phyloP scores from a whole-genome alignment of 2,329 filamentous ascomycete genomes.

The Ophiosphaerella herpotricha region DNA sequence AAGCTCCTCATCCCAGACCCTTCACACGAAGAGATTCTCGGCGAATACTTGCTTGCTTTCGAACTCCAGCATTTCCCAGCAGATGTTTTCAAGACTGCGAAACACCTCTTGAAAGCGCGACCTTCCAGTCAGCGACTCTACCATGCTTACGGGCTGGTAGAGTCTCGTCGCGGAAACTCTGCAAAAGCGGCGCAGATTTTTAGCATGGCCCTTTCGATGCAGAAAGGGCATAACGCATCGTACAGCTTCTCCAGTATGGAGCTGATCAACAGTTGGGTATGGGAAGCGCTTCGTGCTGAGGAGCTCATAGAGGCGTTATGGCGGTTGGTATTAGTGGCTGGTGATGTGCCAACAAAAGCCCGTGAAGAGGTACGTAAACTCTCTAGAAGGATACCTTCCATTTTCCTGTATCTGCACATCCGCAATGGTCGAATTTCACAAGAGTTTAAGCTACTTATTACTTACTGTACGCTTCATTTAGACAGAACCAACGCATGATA shows the following conservation, averaged over 20 bases:
- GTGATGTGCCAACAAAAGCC: constrained; percentile 8
- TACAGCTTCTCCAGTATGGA: constrained; percentile 49
- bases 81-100: constrained; percentile 70
- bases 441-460: too few relatives aligned
- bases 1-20: constrained; percentile 58
- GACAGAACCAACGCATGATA: background rate
- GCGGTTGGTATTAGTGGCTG: constrained; percentile 38
- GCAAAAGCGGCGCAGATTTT: constrained; percentile 68
- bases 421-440: too few relatives aligned
- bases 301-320: constrained; percentile 41
- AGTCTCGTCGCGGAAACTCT: constrained; percentile 62
- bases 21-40: constrained; percentile 55
- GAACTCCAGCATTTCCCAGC: constrained; percentile 61
- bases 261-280: constrained; percentile 66
- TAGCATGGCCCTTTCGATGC: constrained; percentile 66
- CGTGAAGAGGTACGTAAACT: constrained; percentile 6
- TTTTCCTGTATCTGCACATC: too few relatives aligned
- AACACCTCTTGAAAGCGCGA: constrained; percentile 70
- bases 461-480: background rate
- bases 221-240: constrained; percentile 33
- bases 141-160: constrained; percentile 76
- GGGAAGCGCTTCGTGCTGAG: constrained; percentile 63
- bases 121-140: constrained; percentile 71
- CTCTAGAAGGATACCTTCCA: constrained; percentile 2
- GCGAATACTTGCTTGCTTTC: constrained; percentile 72